Conservation (phyloP, 805 yeast species). For the Spathaspora boniae region DNA sequence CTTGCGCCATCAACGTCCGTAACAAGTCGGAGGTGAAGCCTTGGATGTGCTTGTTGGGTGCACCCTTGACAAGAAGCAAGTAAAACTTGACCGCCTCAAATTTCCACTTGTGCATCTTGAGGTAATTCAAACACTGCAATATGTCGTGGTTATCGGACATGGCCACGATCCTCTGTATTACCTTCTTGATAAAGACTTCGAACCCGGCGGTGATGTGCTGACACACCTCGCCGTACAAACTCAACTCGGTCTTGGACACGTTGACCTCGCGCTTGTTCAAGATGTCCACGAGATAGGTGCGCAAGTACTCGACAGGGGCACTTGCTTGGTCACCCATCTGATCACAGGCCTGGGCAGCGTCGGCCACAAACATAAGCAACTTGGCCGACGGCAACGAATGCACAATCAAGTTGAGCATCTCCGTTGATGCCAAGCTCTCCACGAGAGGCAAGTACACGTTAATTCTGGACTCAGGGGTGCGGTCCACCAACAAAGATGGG, state of each 20-base stretch:
- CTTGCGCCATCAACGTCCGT: conserved; percentile 13
- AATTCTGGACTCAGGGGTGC: conserved; percentile 6
- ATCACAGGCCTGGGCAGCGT: conserved; percentile 13
- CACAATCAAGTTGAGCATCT: conserved; percentile 10
- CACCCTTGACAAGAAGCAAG: conserved; percentile 29
- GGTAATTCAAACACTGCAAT: conserved; percentile 14
- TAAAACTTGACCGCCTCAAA: conserved; percentile 29
- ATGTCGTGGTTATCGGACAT: conserved; percentile 25
- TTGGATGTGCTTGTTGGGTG: conserved; percentile 29
- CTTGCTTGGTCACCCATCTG: conserved; percentile 2
- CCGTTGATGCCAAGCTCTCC: conserved; percentile 14
- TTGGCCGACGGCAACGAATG: conserved; percentile 14
- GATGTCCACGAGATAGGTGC: conserved; percentile 2
- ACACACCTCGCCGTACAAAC: conserved; percentile 18
- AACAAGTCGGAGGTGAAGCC: conserved; percentile 22
- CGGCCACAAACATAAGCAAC: conserved; percentile 16
- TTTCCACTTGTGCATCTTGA: conserved; percentile 28
- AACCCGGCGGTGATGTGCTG: conserved; percentile 13
- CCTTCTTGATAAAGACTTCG: conserved; percentile 26
- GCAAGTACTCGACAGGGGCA: not conserved
- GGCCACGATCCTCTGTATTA: conserved; percentile 31
- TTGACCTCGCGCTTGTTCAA: conserved; percentile 4
- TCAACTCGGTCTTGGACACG: conserved; percentile 15
- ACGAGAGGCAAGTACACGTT: conserved; percentile 14
- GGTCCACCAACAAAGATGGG: conserved; percentile 18